phyloP scores from a whole-genome alignment of 2,329 filamentous ascomycete genomes.

The Xylariaceae sp. region DNA sequence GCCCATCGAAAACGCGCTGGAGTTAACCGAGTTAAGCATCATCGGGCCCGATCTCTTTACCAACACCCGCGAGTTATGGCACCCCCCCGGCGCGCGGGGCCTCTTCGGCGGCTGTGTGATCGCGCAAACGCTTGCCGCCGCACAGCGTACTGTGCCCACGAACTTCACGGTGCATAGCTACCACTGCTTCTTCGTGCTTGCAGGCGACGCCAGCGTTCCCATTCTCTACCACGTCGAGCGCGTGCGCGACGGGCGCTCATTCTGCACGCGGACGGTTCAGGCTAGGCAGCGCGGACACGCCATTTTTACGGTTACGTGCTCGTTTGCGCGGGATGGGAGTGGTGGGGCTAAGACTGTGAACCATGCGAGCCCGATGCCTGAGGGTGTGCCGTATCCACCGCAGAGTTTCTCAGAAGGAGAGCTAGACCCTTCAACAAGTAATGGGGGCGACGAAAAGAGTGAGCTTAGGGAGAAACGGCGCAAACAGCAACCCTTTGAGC shows the following conservation, averaged over 20 bases:
- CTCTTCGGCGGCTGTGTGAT: slow-evolving; percentile 94
- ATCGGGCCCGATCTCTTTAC: slow-evolving; percentile 88
- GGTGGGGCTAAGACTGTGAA: slow-evolving; percentile 51
- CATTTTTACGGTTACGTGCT: slow-evolving; percentile 95
- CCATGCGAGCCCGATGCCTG: slow-evolving; percentile 62
- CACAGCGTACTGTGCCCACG: slow-evolving; percentile 77
- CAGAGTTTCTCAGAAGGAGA: slow-evolving; percentile 44
- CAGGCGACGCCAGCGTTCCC: slow-evolving; percentile 78
- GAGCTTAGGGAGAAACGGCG: too few relatives aligned
- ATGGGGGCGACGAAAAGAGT: slow-evolving; percentile 30
- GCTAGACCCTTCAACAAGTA: slow-evolving; percentile 34
- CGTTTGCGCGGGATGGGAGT: slow-evolving; percentile 68
- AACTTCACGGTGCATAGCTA: slow-evolving; percentile 88
- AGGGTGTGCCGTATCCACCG: slow-evolving; percentile 35
- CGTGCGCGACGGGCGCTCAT: slow-evolving; percentile 84
- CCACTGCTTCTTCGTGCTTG: slow-evolving; percentile 98
- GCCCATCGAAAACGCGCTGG: slow-evolving; percentile 83
- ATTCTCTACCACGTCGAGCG: slow-evolving; percentile 94
- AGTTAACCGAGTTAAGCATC: slow-evolving; percentile 74
- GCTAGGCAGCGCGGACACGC: slow-evolving; percentile 81
- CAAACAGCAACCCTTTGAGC: slow-evolving; percentile 49
- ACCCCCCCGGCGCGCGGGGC: slow-evolving; percentile 84
- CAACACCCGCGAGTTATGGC: slow-evolving; percentile 88
- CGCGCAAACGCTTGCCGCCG: slow-evolving; percentile 67
- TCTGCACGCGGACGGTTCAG: slow-evolving; percentile 92